Percentiles rank a stretch among this genome's conserved stretches.
phyloP scores from a whole-genome alignment of 2,329 filamentous ascomycete species.

The Claviceps sp. region DNA sequence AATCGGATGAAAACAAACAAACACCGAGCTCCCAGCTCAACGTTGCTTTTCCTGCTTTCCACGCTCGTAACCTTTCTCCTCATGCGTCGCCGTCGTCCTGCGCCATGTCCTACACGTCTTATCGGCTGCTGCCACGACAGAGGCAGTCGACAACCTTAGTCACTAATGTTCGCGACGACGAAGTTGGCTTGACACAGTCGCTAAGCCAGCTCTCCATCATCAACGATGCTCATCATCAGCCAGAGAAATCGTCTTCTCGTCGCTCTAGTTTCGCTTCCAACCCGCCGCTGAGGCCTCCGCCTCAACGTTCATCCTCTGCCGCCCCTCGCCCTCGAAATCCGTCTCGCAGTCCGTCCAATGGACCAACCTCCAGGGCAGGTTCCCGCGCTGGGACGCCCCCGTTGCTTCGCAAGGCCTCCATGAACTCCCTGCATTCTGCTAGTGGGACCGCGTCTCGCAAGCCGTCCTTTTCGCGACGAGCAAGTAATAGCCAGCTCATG shows the following conservation, averaged over 20 bases:
- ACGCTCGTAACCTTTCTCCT: neutral
- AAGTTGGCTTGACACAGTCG: constrained; percentile 25
- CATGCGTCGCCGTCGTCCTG: constrained; percentile 3
- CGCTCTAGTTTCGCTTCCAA: constrained; percentile 13
- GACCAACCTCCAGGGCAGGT: constrained; percentile 30
- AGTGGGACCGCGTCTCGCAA: constrained; percentile 25
- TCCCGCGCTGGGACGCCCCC: constrained; percentile 36
- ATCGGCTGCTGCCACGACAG: constrained; percentile 1
- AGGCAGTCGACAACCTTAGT: neutral
- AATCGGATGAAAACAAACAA: too few relatives aligned
- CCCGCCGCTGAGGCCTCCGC: constrained; percentile 23
- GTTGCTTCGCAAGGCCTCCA: constrained; percentile 42
- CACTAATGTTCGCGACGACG: constrained; percentile 8
- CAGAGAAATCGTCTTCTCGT: neutral
- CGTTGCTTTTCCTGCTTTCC: neutral
- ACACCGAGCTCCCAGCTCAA: neutral
- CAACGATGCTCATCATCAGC: constrained; percentile 12
- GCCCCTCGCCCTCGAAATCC: constrained; percentile 23
- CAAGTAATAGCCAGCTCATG: constrained; percentile 31
- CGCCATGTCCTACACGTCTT: constrained; percentile 2
- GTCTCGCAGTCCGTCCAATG: constrained; percentile 29
- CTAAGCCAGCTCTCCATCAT: constrained; percentile 32
- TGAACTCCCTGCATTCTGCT: constrained; percentile 40
- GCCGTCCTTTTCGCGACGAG: constrained; percentile 31
- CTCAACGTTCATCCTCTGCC: constrained; percentile 24